Conservation (phyloP, 805 yeast genomes). For the Candida manassasensis region DNA sequence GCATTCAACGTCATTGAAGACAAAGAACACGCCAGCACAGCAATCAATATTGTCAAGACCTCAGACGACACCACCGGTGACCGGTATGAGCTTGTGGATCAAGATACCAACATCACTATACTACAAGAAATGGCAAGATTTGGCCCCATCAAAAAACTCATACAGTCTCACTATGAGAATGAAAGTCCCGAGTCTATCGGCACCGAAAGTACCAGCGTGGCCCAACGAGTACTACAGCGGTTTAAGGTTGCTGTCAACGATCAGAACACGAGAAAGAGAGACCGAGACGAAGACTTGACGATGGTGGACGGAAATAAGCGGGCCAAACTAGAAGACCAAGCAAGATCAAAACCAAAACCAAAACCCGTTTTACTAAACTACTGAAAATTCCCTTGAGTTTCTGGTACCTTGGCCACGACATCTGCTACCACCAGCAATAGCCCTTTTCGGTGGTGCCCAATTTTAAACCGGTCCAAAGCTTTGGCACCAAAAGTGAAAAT, state of each 20-base stretch:
- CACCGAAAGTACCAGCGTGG: not conserved
- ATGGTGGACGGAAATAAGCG: too few species aligned
- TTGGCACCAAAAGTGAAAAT: too few species aligned
- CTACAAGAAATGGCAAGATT: not conserved
- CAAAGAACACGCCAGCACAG: not conserved
- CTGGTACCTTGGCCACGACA: too few species aligned
- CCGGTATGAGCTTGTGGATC: not conserved
- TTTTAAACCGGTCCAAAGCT: too few species aligned
- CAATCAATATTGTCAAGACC: not conserved
- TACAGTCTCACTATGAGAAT: not conserved
- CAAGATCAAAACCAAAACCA: constrained; percentile 6
- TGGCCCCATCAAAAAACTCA: not conserved
- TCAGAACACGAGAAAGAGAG: constrained; percentile 6
- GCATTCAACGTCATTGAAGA: not conserved
- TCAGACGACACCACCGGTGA: not conserved
- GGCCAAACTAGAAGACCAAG: constrained; percentile 7
- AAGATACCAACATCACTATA: not conserved
- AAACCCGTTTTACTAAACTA: constrained; percentile 10
- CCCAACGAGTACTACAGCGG: not conserved
- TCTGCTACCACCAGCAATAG: too few species aligned
- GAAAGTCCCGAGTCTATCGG: too few species aligned
- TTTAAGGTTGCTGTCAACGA: constrained; percentile 6
- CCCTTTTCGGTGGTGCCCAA: too few species aligned
- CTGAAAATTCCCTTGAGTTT: too few species aligned
- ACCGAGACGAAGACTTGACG: too few species aligned